Base-by-base conservation (phyloP, 371 early-diverging fungal species). In the Circinella minor region DNA sequence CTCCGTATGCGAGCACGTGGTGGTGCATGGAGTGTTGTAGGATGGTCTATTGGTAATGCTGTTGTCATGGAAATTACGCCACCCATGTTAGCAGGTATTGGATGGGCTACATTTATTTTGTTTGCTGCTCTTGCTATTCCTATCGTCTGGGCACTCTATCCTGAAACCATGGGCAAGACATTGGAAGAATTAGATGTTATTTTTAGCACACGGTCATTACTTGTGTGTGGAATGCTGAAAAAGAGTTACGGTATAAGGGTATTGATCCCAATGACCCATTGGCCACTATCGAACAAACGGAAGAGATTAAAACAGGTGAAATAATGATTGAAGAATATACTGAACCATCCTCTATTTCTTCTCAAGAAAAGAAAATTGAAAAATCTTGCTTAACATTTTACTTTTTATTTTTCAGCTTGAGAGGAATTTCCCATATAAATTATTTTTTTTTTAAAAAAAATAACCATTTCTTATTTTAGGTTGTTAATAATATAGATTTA, bases 141-240 rank as follows among this genome's bases (percentile, higher is more conserved):
- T 2, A 43, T 82, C 36, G 80, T 82, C 0, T 77, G 69, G 67
- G 74, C 76, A 0, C 48, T 80, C 5, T 78, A 76, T 59, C 76
- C 78, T 20, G 82, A 82, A 43, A 82, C 82, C 9, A 74, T 74
- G 54, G 75, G 72, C 69, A 76, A 77, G 63, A 80, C 80, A 1
- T 48, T 82, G 61, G 82, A 82, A 67, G 80, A 79, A 54, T 59
- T 82, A 5, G 82, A 82, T 67, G 68, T 78, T 8, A 70, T 80
- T 36, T 82, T 82, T 43, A 73, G 79, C 6, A 81, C 79, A 4
- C 66, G 72, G n/a, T 79, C 81, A 14, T 65, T 75, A 5, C 66
- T 81, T n/a, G 81, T 81, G 3, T 81, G 81, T 81, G 81, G 81
- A 75, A 74, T 43, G 75, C 81, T 9, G 79, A 77, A 70, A 77